phyloP scores from a whole-genome alignment of 2,329 filamentous ascomycete species.

The Fusarium burgessii region DNA sequence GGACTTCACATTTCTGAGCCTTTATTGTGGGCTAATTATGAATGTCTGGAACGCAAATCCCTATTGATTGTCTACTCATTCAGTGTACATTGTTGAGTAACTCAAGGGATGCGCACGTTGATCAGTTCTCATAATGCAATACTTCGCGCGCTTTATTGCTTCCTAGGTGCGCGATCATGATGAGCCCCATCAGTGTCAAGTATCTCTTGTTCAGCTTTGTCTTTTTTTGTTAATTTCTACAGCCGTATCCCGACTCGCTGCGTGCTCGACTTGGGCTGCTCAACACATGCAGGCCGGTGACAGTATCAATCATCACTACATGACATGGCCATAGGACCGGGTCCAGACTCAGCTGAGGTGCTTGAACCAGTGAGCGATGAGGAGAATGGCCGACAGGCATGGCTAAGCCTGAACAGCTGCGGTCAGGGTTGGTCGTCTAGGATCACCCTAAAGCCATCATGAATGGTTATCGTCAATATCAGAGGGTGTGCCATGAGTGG shows the following conservation, averaged over 20 bases:
- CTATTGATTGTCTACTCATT: neutral
- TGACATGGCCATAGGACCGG: conserved; percentile 27
- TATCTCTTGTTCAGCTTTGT: neutral
- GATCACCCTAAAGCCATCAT: conserved; percentile 11
- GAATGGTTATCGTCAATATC: conserved; percentile 11
- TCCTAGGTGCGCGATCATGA: neutral
- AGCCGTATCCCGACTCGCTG: conserved; percentile 14
- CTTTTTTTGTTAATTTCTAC: conserved; percentile 14
- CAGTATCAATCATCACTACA: conserved; percentile 11
- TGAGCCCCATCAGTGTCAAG: conserved; percentile 20
- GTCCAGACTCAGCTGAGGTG: conserved; percentile 47
- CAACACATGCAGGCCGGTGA: conserved; percentile 14
- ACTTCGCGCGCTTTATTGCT: neutral
- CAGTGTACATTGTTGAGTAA: neutral
- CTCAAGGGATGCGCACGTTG: conserved; percentile 5
- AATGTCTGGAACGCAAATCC: conserved; percentile 6
- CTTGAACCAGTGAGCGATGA: conserved; percentile 34
- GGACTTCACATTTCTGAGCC: neutral
- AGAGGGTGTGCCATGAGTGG: conserved; percentile 22
- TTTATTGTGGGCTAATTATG: neutral
- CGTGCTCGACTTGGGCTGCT: conserved; percentile 22
- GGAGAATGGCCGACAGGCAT: conserved; percentile 18
- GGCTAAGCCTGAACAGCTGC: conserved; percentile 9
- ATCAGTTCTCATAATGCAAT: conserved; percentile 8
- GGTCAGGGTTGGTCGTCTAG: conserved; percentile 11